These are phyloP conservation scores for Chlorophyllum brunneum DNA, from an alignment of 768 basidiomycete species.

Conservation along the genomic window DNA sequence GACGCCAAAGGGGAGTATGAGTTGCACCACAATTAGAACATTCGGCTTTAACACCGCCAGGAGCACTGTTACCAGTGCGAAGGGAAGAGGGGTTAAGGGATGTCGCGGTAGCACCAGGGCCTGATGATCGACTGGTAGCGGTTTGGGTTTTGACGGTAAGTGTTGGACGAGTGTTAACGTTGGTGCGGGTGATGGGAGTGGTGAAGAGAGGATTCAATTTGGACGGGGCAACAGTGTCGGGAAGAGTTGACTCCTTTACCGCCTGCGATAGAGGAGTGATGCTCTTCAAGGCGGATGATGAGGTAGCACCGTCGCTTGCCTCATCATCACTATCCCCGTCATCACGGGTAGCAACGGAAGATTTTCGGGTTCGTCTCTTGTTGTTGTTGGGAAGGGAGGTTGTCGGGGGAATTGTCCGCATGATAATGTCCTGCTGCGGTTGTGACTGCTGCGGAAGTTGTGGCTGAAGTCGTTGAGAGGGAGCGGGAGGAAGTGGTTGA, in stretches of 20 bases:
- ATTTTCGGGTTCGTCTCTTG: constrained; percentile 18
- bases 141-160: constrained; percentile 58
- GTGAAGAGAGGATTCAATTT: constrained; percentile 54
- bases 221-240: constrained; percentile 55
- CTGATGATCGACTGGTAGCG: constrained; percentile 51
- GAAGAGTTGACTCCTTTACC: constrained; percentile 35
- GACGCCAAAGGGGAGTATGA: constrained; percentile 83
- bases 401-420: constrained; percentile 18
- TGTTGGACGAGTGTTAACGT: constrained; percentile 45
- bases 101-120: constrained; percentile 63
- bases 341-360: constrained; percentile 23
- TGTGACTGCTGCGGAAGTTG: constrained; percentile 8
- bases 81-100: constrained; percentile 45
- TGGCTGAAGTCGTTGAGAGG: constrained; percentile 17
- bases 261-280: constrained; percentile 34
- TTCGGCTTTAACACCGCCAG: constrained; percentile 69
- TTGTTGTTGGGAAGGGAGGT: constrained; percentile 15
- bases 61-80: constrained; percentile 38
- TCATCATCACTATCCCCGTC: constrained; percentile 35
- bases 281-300: constrained; percentile 27
- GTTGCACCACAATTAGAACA: constrained; percentile 89
- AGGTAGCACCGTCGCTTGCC: constrained; percentile 25
- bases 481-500: constrained; percentile 22
- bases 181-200: constrained; percentile 36
- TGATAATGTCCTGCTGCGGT: constrained; percentile 25